These are phyloP conservation scores for Mortierella sp. DNA, from an alignment of 371 early-diverging fungal species.

Conservation along the genomic window DNA sequence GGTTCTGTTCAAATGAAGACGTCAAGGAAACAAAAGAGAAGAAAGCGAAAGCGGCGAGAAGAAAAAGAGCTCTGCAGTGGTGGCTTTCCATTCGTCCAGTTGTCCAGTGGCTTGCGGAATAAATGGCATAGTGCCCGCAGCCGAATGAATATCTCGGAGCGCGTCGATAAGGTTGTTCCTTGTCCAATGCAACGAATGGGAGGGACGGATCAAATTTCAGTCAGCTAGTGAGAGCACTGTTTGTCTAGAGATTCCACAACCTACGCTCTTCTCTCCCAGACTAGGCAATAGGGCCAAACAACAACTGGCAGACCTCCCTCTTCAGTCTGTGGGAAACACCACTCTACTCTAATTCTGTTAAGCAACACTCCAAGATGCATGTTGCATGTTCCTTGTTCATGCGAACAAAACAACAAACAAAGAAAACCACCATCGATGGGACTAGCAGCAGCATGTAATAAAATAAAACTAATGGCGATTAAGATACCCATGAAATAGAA, in stretches of 20 bases:
- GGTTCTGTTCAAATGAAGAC: too few species aligned
- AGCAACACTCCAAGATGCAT: neutral
- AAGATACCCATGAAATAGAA: neutral
- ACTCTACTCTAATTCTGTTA: neutral
- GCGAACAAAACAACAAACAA: neutral
- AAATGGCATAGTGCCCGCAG: neutral
- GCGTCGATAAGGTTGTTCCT: slow-evolving; percentile 9
- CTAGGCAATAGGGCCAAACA: neutral
- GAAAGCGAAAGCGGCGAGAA: too few species aligned
- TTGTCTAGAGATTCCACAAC: slow-evolving; percentile 6
- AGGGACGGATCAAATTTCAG: neutral
- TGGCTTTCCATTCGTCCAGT: too few species aligned
- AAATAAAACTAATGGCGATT: neutral
- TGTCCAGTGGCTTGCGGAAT: neutral
- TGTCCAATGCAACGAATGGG: neutral
- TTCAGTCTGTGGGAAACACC: neutral
- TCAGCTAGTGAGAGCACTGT: neutral
- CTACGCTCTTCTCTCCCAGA: neutral
- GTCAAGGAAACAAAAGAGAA: too few species aligned
- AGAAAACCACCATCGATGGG: neutral
- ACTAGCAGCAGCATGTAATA: neutral
- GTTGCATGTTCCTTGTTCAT: neutral
- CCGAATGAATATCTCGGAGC: neutral
- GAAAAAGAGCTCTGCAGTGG: neutral
- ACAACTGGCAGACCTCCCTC: neutral